phyloP scores from a whole-genome alignment of 1,139 yeast species.

The Diutina pseudorugosa region DNA sequence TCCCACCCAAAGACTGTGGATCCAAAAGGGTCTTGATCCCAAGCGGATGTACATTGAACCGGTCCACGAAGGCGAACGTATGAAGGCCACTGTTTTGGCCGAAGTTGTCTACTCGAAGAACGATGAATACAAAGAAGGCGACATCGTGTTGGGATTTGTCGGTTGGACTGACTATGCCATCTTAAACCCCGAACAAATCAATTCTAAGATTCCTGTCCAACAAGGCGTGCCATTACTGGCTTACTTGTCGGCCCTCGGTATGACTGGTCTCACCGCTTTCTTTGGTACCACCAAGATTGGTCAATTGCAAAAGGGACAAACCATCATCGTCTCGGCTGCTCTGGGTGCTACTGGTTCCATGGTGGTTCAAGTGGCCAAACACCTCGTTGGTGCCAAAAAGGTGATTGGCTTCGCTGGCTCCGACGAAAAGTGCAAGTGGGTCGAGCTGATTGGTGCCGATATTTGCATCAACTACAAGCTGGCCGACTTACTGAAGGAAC shows the following conservation, averaged over 20 bases:
- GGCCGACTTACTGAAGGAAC: constrained; percentile 27
- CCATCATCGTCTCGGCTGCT: constrained; percentile 50
- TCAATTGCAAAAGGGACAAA: constrained; percentile 20
- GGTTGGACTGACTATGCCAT: constrained; percentile 32
- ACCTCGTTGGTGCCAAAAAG: constrained; percentile 37
- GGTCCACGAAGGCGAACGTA: constrained; percentile 31
- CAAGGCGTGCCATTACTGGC: not conserved
- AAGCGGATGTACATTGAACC: constrained; percentile 37
- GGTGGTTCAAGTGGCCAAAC: constrained; percentile 47
- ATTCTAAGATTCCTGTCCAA: constrained; percentile 12
- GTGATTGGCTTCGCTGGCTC: constrained; percentile 61
- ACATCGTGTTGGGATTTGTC: constrained; percentile 20
- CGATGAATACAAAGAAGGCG: constrained; percentile 29
- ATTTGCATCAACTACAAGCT: constrained; percentile 43
- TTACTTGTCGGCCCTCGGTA: constrained; percentile 38
- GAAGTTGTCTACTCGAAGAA: constrained; percentile 34
- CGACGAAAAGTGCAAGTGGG: constrained; percentile 40
- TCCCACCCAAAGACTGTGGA: constrained; percentile 59
- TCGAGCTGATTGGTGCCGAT: constrained; percentile 45
- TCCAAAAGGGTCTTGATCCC: constrained; percentile 27
- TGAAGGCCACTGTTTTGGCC: constrained; percentile 41
- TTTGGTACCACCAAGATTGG: constrained; percentile 38
- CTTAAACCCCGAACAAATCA: constrained; percentile 10
- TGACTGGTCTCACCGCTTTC: constrained; percentile 55
- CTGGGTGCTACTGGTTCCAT: constrained; percentile 63